Percentiles rank a stretch among this genome's conserved stretches.
These are phyloP conservation scores for Carex kokanica DNA, from an alignment of 176 grass and related monocot genomes.

Conservation along the genomic window DNA sequence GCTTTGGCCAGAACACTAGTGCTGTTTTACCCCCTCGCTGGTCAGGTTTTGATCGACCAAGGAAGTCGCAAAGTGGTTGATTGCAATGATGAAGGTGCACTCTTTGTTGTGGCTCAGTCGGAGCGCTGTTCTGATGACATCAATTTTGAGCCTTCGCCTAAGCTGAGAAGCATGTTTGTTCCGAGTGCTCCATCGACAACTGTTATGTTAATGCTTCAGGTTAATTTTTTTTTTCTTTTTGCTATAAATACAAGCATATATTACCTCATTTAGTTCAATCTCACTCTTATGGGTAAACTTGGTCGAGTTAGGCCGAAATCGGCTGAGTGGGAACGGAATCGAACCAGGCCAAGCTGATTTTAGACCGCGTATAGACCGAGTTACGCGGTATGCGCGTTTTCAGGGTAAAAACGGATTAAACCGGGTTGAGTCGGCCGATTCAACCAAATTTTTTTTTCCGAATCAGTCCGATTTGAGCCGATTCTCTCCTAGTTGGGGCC, in stretches of 20 bases:
- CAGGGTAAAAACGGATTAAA: no score
- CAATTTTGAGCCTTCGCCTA: conserved; percentile 41
- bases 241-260: not conserved
- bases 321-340: no score
- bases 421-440: no score
- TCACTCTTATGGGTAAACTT: no score
- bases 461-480: no score
- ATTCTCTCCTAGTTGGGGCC: no score
- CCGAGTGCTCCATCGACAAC: conserved; percentile 27
- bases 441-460: no score
- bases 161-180: conserved; percentile 48
- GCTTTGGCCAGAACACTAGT: conserved; percentile 44
- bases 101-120: conserved; percentile 42
- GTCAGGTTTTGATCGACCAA: conserved; percentile 26
- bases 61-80: not conserved
- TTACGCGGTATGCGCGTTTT: no score
- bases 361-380: no score
- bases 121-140: conserved; percentile 41
- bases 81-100: conserved; percentile 55
- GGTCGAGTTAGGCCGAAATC: no score
- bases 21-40: conserved; percentile 52
- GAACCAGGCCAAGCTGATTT: no score
- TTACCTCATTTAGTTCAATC: not conserved
- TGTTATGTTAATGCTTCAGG: not conserved
- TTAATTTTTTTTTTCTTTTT: not conserved